Conservation (phyloP, 2,329 filamentous ascomycete genomes). For the Phoma sp. region DNA sequence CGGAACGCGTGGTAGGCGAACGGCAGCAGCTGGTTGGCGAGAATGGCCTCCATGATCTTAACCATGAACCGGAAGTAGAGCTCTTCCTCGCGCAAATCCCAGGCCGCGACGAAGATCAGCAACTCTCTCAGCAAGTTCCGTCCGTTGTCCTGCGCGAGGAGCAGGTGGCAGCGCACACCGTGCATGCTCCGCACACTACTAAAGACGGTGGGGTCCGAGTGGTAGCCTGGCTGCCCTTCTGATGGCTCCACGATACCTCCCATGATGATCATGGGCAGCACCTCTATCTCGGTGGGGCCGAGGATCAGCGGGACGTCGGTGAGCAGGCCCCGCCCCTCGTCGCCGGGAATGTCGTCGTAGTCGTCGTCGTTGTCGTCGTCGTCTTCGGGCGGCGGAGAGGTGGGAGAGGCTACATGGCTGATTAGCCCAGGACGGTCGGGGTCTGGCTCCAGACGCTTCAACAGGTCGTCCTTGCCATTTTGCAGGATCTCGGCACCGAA, state of each 20-base stretch:
- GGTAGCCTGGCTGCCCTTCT: slow-evolving; percentile 67
- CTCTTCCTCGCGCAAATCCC: slow-evolving; percentile 92
- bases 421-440: slow-evolving; percentile 50
- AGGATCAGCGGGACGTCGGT: slow-evolving; percentile 95
- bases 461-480: slow-evolving; percentile 58
- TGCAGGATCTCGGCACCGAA: slow-evolving; percentile 58
- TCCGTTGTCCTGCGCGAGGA: slow-evolving; percentile 88
- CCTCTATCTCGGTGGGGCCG: slow-evolving; percentile 93
- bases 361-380: slow-evolving; percentile 74
- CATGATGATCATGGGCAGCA: slow-evolving; percentile 96
- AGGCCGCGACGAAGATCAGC: slow-evolving; percentile 94
- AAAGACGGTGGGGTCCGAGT: slow-evolving; percentile 57
- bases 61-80: slow-evolving; percentile 96
- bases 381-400: slow-evolving; percentile 58
- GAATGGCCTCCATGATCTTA: slow-evolving; percentile 91
- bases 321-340: slow-evolving; percentile 80
- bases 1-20: slow-evolving; percentile 91
- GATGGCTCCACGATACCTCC: slow-evolving; percentile 87
- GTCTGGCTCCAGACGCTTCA: slow-evolving; percentile 58
- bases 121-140: slow-evolving; percentile 88
- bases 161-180: slow-evolving; percentile 85
- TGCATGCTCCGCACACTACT: slow-evolving; percentile 77
- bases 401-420: slow-evolving; percentile 48
- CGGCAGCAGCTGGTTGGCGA: slow-evolving; percentile 86
- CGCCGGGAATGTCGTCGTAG: slow-evolving; percentile 72